phyloP scores from a whole-genome alignment of 305 asterid species.

The Fraxinus nigra region DNA sequence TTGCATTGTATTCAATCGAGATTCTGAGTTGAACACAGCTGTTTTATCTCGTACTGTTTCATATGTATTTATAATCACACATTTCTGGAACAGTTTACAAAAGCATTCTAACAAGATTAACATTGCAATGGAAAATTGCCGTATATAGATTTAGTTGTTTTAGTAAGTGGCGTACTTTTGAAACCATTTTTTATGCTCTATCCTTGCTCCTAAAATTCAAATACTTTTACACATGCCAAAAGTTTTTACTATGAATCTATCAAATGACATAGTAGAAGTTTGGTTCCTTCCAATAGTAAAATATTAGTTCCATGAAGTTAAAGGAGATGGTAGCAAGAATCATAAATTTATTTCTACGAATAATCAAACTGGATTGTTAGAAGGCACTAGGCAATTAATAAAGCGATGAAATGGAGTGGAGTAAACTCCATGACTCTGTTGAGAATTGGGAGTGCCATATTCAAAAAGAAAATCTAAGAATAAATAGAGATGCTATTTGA shows the following conservation, averaged over 20 bases:
- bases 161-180: not conserved
- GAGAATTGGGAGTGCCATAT: not conserved
- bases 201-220: not conserved
- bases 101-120: not conserved
- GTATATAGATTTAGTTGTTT: not conserved
- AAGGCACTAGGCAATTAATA: not conserved
- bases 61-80: not conserved
- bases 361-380: not conserved
- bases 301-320: not conserved
- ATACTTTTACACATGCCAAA: not conserved
- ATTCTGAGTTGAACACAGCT: not conserved
- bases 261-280: not conserved
- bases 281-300: not conserved
- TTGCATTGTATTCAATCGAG: not conserved
- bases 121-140: not conserved
- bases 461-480: not conserved
- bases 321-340: not conserved
- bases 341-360: not conserved
- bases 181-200: not conserved
- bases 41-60: not conserved
- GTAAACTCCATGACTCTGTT: not conserved
- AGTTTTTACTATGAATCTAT: not conserved
- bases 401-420: not conserved
- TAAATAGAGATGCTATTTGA: not conserved
- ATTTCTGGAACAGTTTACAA: not conserved